Percentiles rank a stretch among this genome's conserved stretches.
Conservation (phyloP, 129 eudicot genomes). For the Gnaphalium uliginosum region DNA sequence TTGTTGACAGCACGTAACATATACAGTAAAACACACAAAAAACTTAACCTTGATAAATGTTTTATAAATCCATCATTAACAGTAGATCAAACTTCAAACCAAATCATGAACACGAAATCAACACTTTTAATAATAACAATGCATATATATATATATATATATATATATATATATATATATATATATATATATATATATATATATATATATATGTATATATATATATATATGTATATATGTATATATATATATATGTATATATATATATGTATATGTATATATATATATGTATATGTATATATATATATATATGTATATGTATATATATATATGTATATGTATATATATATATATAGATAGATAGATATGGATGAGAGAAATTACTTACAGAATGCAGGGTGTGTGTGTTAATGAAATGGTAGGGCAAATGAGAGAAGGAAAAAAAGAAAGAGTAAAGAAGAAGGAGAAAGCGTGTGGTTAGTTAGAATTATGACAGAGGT, state of each 20-base stretch:
- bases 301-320: too few species aligned
- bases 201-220: too few species aligned
- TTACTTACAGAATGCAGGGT: background rate
- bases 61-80: background rate
- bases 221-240: too few species aligned
- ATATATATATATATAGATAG: background rate
- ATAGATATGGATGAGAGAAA: background rate
- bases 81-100: too few species aligned
- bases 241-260: too few species aligned
- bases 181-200: background rate
- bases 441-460: background rate
- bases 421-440: background rate
- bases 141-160: background rate
- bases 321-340: background rate
- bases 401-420: background rate
- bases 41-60: background rate
- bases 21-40: too few species aligned
- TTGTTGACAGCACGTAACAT: background rate
- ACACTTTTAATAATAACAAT: background rate
- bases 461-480: conserved; percentile 1
- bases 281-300: too few species aligned
- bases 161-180: background rate
- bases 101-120: background rate
- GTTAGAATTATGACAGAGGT: conserved; percentile 7
- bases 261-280: too few species aligned